These are phyloP conservation scores for Closterium sp. DNA, from an alignment of 139 green algal genomes.

Conservation along the genomic window DNA sequence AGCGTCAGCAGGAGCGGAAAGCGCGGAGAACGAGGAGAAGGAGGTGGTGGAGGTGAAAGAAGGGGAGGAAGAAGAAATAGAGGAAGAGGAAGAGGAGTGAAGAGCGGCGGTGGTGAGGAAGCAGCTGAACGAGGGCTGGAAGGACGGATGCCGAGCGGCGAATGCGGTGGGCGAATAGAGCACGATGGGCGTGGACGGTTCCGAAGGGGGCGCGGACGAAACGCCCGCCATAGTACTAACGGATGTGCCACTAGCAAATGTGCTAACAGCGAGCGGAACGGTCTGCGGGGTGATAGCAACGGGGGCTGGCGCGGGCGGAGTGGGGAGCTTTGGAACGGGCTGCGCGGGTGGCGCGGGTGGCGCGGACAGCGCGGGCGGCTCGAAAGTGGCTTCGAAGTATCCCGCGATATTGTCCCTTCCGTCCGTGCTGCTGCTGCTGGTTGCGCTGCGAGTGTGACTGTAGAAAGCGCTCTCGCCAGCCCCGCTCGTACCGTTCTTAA, in stretches of 20 bases:
- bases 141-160: background rate
- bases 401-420: too few species aligned
- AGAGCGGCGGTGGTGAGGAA: background rate
- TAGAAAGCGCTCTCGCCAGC: too few species aligned
- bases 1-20: background rate
- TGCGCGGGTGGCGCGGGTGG: background rate
- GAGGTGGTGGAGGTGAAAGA: background rate
- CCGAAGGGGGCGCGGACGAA: background rate
- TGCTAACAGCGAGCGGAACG: background rate
- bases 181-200: background rate
- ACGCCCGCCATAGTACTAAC: background rate
- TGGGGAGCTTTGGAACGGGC: background rate
- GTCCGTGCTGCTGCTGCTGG: too few species aligned
- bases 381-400: too few species aligned
- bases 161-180: background rate
- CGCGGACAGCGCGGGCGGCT: too few species aligned
- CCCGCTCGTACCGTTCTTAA: too few species aligned
- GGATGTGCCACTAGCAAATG: background rate
- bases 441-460: too few species aligned
- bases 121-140: background rate
- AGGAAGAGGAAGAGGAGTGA: background rate
- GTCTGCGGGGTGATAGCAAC: background rate
- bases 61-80: background rate
- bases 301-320: too few species aligned
- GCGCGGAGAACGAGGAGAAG: background rate